These are phyloP conservation scores for Fallopia convolvulus DNA, from an alignment of 148 eudicot species.

Conservation along the genomic window DNA sequence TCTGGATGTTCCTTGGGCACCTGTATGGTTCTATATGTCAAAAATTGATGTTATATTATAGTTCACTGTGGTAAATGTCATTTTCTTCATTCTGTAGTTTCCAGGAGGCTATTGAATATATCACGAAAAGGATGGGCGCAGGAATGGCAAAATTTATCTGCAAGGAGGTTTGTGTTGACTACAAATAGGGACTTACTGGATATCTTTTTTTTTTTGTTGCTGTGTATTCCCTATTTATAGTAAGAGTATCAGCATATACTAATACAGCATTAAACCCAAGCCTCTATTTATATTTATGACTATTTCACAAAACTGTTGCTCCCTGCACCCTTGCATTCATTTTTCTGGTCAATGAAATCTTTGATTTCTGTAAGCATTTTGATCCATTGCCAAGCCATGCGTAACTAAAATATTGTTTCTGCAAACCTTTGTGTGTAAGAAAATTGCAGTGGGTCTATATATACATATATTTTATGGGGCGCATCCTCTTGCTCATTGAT, in stretches of 20 bases:
- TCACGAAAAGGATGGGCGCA: conserved; percentile 86
- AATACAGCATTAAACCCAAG: background rate
- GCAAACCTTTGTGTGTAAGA: background rate
- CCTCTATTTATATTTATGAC: background rate
- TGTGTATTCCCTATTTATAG: background rate
- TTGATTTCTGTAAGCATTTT: background rate
- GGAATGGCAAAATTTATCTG: conserved; percentile 96
- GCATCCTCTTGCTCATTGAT: too few relatives aligned
- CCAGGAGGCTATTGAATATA: conserved; percentile 81
- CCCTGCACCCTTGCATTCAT: background rate
- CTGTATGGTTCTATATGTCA: background rate
- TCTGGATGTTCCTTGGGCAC: background rate
- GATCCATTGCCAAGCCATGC: background rate
- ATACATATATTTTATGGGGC: background rate
- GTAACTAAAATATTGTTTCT: background rate
- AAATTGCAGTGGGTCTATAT: background rate
- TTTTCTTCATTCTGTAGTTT: conserved; percentile 40
- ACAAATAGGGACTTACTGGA: background rate
- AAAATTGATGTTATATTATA: background rate
- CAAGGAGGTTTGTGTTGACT: conserved; percentile 61
- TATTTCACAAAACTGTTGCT: background rate
- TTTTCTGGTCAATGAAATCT: background rate
- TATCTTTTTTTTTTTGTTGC: background rate
- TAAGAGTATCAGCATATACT: background rate
- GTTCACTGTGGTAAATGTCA: background rate